phyloP scores from a whole-genome alignment of 75 land plant species.

The Adiantum capillusveneris region DNA sequence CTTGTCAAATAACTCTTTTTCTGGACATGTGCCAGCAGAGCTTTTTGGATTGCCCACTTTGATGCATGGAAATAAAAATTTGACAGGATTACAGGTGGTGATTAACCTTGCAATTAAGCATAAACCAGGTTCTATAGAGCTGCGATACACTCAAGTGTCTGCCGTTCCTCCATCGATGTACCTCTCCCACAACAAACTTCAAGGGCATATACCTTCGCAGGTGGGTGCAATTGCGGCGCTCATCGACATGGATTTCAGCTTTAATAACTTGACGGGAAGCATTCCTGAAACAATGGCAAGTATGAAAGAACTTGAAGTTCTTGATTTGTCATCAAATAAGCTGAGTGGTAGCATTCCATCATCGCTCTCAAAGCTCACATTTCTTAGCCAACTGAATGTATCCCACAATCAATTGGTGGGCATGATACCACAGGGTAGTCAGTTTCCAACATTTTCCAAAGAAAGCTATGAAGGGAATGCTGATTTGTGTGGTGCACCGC shows the following conservation, averaged over 20 bases:
- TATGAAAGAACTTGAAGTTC: slow-evolving; percentile 32
- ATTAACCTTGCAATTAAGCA: slow-evolving; percentile 30
- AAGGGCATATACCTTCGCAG: slow-evolving; percentile 35
- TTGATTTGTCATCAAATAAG: slow-evolving; percentile 51
- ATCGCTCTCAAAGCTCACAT: slow-evolving; percentile 25
- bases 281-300: slow-evolving; percentile 41
- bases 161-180: slow-evolving; percentile 48
- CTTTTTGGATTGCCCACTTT: slow-evolving; percentile 37
- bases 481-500: slow-evolving; percentile 40
- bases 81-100: slow-evolving; percentile 11
- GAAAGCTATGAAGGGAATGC: slow-evolving; percentile 30
- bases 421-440: slow-evolving; percentile 33
- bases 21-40: slow-evolving; percentile 32
- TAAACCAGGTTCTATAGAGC: slow-evolving; percentile 19
- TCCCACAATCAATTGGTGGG: slow-evolving; percentile 46
- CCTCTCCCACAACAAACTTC: slow-evolving; percentile 35
- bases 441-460: slow-evolving; percentile 35
- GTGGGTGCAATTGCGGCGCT: slow-evolving; percentile 34
- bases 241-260: slow-evolving; percentile 33
- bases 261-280: slow-evolving; percentile 34
- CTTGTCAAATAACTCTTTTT: slow-evolving; percentile 45
- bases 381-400: slow-evolving; percentile 43
- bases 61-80: slow-evolving; percentile 7
- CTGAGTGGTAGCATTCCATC: slow-evolving; percentile 47
- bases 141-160: slow-evolving; percentile 42